These are phyloP conservation scores for Diversispora eburnea DNA, from an alignment of 192 early-diverging fungal genomes.

Conservation along the genomic window DNA sequence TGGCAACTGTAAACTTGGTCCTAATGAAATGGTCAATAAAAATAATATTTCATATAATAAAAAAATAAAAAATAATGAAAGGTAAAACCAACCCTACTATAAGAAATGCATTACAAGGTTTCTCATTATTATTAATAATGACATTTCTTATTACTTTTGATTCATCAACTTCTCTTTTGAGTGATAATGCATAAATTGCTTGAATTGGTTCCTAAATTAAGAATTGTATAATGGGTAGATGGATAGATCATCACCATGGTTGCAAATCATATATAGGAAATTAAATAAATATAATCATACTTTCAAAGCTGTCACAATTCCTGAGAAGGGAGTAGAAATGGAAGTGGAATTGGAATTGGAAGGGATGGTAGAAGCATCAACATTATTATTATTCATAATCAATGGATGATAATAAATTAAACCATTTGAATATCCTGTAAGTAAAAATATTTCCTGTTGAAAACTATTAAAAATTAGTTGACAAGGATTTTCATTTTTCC, in stretches of 20 bases:
- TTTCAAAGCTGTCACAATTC: neutral
- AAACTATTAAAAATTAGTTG: neutral
- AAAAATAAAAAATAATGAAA: neutral
- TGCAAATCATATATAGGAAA: neutral
- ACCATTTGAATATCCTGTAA: neutral
- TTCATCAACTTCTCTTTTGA: neutral
- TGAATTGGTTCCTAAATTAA: constrained; percentile 15
- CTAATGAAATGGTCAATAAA: neutral
- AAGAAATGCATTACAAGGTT: constrained; percentile 16
- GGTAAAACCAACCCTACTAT: constrained; percentile 16
- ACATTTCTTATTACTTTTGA: neutral
- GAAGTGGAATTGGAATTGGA: neutral
- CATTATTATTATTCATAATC: neutral
- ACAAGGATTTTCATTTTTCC: neutral
- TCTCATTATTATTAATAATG: neutral
- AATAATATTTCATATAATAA: neutral
- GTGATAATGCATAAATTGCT: constrained; percentile 16
- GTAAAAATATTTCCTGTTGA: neutral
- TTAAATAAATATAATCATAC: neutral
- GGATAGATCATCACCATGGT: neutral
- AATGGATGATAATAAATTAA: neutral
- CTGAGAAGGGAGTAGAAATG: neutral
- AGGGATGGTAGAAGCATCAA: neutral
- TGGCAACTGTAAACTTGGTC: neutral
- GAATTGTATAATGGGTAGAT: neutral